Evolutionary conservation across 345 rosid species (phyloP).

Genomic region (Pugionium cornutum): DNA sequence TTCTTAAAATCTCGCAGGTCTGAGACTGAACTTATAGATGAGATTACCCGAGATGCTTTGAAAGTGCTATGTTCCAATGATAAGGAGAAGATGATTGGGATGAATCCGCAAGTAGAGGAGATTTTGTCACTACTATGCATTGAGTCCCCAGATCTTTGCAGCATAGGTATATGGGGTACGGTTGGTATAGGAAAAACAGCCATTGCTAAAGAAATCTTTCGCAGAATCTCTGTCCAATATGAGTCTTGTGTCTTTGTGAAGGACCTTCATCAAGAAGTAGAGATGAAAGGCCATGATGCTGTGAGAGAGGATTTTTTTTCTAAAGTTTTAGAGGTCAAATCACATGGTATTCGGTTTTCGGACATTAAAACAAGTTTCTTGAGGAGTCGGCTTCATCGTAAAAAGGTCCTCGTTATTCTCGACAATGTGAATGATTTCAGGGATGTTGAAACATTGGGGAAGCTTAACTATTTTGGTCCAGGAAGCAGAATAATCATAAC

Average conservation of each 20-base stretch:
- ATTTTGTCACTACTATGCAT: conserved; percentile 28
- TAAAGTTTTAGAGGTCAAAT: conserved; percentile 16
- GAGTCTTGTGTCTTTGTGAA: conserved; percentile 44
- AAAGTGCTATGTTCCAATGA: background rate
- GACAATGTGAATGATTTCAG: conserved; percentile 37
- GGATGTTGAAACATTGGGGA: conserved; percentile 26
- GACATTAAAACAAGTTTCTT: conserved; percentile 23
- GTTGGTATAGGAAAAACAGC: conserved; percentile 60
- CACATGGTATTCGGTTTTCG: background rate
- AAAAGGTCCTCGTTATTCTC: conserved; percentile 31
- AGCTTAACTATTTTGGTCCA: conserved; percentile 31
- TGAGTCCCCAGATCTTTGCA: conserved; percentile 26
- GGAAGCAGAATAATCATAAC: conserved; percentile 39
- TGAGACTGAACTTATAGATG: conserved; percentile 36
- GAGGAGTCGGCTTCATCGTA: conserved; percentile 22
- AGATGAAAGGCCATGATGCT: conserved; percentile 4
- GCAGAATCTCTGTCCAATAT: conserved; percentile 39
- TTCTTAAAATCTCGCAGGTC: conserved; percentile 27
- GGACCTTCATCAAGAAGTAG: conserved; percentile 37
- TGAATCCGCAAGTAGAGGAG: conserved; percentile 25
- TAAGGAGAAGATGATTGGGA: conserved; percentile 28
- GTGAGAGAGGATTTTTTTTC: conserved; percentile 28
- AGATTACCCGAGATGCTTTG: conserved; percentile 29
- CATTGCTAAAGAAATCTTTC: conserved; percentile 44
- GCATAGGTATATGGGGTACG: conserved; percentile 50